Evolutionary conservation across 83 land plant species (phyloP).

Genomic region (Picea mariana): DNA sequence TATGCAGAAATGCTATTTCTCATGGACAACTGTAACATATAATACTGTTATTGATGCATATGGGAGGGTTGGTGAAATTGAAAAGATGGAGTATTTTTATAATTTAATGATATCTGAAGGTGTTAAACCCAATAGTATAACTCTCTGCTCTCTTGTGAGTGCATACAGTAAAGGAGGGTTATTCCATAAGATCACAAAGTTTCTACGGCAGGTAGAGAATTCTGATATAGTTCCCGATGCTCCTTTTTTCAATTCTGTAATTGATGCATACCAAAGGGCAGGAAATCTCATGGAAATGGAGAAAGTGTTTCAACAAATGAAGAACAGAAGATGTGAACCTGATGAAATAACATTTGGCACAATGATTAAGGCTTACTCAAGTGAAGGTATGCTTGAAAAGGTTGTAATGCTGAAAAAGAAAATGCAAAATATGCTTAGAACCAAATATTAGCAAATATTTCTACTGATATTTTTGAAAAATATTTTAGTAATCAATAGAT

Average conservation of each 20-base stretch:
- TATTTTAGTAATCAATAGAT: too few species aligned
- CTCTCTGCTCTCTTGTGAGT: slow-evolving; percentile 78
- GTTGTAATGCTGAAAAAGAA: slow-evolving; percentile 58
- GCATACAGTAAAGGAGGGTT: slow-evolving; percentile 80
- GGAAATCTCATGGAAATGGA: slow-evolving; percentile 83
- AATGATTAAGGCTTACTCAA: slow-evolving; percentile 55
- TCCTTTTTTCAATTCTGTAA: slow-evolving; percentile 77
- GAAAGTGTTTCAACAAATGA: slow-evolving; percentile 68
- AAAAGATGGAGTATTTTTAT: slow-evolving; percentile 70
- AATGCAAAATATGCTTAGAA: slow-evolving; percentile 11
- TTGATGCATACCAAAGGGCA: slow-evolving; percentile 70
- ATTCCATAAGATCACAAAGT: slow-evolving; percentile 64
- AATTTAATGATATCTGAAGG: slow-evolving; percentile 73
- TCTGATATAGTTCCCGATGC: slow-evolving; percentile 64
- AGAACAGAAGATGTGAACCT: slow-evolving; percentile 41
- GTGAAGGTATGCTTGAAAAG: slow-evolving; percentile 70
- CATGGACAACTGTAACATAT: slow-evolving; percentile 80
- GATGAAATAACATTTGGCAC: slow-evolving; percentile 30
- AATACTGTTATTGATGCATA: slow-evolving; percentile 87
- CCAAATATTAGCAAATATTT: too few species aligned
- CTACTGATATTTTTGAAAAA: too few species aligned
- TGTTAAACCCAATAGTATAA: slow-evolving; percentile 75
- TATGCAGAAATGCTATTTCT: slow-evolving; percentile 74
- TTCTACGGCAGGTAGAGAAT: slow-evolving; percentile 59
- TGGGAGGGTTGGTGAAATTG: slow-evolving; percentile 77